These are phyloP conservation scores for Leccinellum albellum DNA, from an alignment of 768 basidiomycete species.

Conservation along the genomic window DNA sequence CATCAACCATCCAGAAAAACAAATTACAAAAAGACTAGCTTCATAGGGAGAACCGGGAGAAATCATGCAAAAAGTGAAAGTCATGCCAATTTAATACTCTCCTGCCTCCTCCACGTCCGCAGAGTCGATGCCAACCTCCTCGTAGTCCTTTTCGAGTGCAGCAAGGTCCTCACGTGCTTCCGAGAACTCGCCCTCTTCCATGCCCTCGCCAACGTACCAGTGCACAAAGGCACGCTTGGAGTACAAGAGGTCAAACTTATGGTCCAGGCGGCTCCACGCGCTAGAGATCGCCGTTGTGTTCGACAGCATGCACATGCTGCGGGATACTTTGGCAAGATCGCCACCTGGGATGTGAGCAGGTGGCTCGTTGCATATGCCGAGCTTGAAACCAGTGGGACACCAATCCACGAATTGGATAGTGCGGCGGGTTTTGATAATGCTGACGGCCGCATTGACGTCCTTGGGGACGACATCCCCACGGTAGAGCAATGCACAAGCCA, in stretches of 20 bases:
- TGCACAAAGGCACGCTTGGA: slow-evolving; percentile 57
- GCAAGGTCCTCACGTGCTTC: slow-evolving; percentile 99
- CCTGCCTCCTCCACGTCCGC: slow-evolving; percentile 49
- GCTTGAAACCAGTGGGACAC: slow-evolving; percentile 78
- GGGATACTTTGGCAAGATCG: slow-evolving; percentile 71
- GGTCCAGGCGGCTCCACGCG: slow-evolving; percentile 71
- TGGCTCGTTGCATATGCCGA: slow-evolving; percentile 76
- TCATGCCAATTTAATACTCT: slow-evolving; percentile 38
- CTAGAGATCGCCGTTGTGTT: slow-evolving; percentile 71
- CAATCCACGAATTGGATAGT: slow-evolving; percentile 80
- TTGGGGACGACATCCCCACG: slow-evolving; percentile 78
- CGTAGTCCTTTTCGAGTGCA: slow-evolving; percentile 98
- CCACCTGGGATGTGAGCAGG: slow-evolving; percentile 73
- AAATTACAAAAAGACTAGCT: slow-evolving; percentile 30
- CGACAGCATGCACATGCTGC: slow-evolving; percentile 75
- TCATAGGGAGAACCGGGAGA: slow-evolving; percentile 23
- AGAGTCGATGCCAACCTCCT: slow-evolving; percentile 68
- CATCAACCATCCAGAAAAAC: slow-evolving; percentile 27
- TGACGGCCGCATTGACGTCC: slow-evolving; percentile 73
- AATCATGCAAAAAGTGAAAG: slow-evolving; percentile 16
- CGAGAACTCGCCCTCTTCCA: slow-evolving; percentile 95
- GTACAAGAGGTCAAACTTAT: slow-evolving; percentile 79
- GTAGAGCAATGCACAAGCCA: slow-evolving; percentile 69
- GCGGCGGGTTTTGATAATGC: slow-evolving; percentile 72
- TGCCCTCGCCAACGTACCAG: slow-evolving; percentile 74